Base-by-base conservation (phyloP, 2,329 filamentous ascomycete species). In the Westerdykella sp. region DNA sequence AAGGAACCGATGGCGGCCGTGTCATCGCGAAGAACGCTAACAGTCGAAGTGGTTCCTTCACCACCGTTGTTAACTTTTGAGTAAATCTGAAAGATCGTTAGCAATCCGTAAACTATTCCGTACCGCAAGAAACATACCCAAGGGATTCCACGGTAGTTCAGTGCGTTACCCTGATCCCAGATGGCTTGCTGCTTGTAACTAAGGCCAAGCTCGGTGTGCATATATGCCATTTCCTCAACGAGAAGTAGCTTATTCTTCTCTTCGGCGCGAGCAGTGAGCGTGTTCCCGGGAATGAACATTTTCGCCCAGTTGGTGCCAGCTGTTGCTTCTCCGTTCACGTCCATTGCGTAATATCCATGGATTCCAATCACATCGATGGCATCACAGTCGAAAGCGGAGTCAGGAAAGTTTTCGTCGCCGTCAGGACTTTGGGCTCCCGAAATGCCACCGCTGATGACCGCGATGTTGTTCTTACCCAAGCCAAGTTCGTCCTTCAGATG, bases 91-190 rank as follows among this genome's bases (percentile, higher is more conserved):
- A 3, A 9, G n/a, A 12, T 3, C 7, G 12, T 35, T 14, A 35
- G 32, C n/a, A 15, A 13, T 35, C 9, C 16, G 13, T 14, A 3
- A 16, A n/a, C 1, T n/a, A 36, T 30, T 2, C 28, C 6, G 34
- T 15, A 7, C 30, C 13, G 34, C 15, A 4, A 10, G 23, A n/a
- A 5, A 46, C 49, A 14, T 53, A 65, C 61, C 63, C 63, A 66
- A 15, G 63, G 63, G 22, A 66, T 64, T 2, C 63, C 63, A 14
- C 63, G 52, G n/a, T 54, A 47, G 37, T 66, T 65, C 37, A 66
- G 43, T 7, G 61, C 62, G 39, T 60, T 62, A 3, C 59, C 63
- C 45, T 65, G 62, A 39, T 66, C 63, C 39, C 60, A 65, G 12
- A 66, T 47, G 1, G 57, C 61, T 34, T 58, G 50, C 30, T 56